Evolutionary conservation across 2,329 filamentous ascomycete genomes (phyloP), one percentile per base, ranked within the genome.

Genomic region (Alternaria gansuensis): DNA sequence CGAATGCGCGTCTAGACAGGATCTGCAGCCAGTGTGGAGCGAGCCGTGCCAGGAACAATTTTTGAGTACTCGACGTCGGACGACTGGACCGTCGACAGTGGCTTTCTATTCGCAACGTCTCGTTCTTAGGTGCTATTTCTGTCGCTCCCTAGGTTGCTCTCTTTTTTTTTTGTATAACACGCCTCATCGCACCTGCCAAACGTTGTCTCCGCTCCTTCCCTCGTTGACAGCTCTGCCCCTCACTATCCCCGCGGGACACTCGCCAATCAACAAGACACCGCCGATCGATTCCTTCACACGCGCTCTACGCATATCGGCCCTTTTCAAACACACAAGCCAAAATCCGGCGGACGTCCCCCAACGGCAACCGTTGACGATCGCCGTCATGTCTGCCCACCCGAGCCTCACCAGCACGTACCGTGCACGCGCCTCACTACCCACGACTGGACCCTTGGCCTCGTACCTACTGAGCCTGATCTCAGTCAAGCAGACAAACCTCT

Each of bases 401-500:
- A 68, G 65, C 54, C 62, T 78, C 58, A 79, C 79, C 64, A 73
- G 74, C 67, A 77, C 75, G 53, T 84, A 82, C 74, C 74, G 75
- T 54, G 75, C 80, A 60, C 81, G 82, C 59, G 79, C 82, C 44
- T 70, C 75, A 14, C 73, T 79, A 28, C 73, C 79, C 31, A 75
- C 75, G 44, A 77, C 78, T 36, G 77, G 78, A 2, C 80, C 82
- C 3, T 75, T 84, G 43, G 79, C 82, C 4, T 71, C 78, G 1
- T 84, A 83, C 68, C 77, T 84, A 33, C 73, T 83, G 48, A 79
- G 79, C 39, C 74, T 84, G 49, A 81, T 83, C 28, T 78, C 81
- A 50, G 76, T 81, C 67, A 84, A 84, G 72, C 75, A 77, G 56
- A 82, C 82, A 3, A 84, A 84, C 60, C 77, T 84, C 34, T 84